Evolutionary conservation across 441 rosid genomes (phyloP), one percentile per base, ranked within the genome.

Genomic region (Flueggea neowawraea): DNA sequence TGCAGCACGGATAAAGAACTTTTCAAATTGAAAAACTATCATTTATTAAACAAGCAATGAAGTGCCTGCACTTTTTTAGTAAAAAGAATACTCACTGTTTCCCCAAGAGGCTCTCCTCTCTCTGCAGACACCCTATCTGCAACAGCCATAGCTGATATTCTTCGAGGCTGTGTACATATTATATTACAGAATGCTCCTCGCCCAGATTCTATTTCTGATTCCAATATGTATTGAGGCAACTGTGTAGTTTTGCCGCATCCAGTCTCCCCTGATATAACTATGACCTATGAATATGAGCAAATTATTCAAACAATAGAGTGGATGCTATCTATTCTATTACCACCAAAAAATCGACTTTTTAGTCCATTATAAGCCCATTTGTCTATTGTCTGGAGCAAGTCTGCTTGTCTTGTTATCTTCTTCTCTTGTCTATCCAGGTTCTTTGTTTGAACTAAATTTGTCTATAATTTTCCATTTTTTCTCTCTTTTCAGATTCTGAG

Each of bases 241-340:
- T 95, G 99, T 73, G 99, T 95, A 74, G 99, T 95, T 82, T 95
- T 95, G 28, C 99, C 99, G 76, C 99, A 95, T 68, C 99, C 98
- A 68, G 99, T 95, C 86, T 95, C 99, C 55, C 99, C 99, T 56
- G 99, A 91, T 75, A 95, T 86, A 32, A 95, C 96, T 62, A 89
- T 80, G 52, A 91, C 99, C 99, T 95, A 71, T 36, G 33, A 73
- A 73, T 36, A 70, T 50, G 58, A 52, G 4, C 47, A 67, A 52
- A 45, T 36, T n/a, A 22, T 60, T 16, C 31, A 9, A 39, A 16
- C 6, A 36, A 36, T 36, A 36, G 41, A 5, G 9, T 5, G 41
- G 41, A 36, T 4, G 4, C 2, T 36, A 36, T 36, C 6, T 36
- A 5, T 36, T 3, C 41, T 8, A 36, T 0, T 36, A 36, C 1